These are phyloP conservation scores for Sarcodon aspratus DNA, from an alignment of 768 basidiomycete genomes.

Conservation along the genomic window DNA sequence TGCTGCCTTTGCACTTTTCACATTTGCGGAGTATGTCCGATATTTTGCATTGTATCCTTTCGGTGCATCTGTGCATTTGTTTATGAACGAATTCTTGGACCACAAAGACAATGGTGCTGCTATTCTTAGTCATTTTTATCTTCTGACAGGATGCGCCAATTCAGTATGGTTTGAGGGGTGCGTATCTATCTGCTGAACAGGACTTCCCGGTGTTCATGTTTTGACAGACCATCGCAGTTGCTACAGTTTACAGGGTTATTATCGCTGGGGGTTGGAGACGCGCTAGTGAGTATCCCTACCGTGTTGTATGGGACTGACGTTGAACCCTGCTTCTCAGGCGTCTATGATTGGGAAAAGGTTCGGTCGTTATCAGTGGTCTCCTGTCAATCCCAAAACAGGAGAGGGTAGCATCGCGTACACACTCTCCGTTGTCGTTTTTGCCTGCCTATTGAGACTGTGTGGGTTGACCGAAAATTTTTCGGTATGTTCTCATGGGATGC, in stretches of 20 bases:
- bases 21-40: constrained; percentile 93
- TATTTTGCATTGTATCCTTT: constrained; percentile 98
- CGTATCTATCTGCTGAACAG: constrained; percentile 17
- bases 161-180: constrained; percentile 94
- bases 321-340: constrained; percentile 39
- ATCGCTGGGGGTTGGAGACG: constrained; percentile 87
- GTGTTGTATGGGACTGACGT: background rate
- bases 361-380: constrained; percentile 77
- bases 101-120: constrained; percentile 91
- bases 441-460: constrained; percentile 57
- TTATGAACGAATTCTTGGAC: constrained; percentile 97
- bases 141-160: constrained; percentile 90
- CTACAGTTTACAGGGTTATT: constrained; percentile 78
- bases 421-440: constrained; percentile 53
- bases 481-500: constrained; percentile 32
- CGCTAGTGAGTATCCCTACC: constrained; percentile 46
- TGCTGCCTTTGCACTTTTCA: constrained; percentile 89
- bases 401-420: constrained; percentile 86
- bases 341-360: constrained; percentile 85
- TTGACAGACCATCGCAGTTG: constrained; percentile 32
- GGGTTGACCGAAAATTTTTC: constrained; percentile 69
- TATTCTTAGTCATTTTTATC: constrained; percentile 94
- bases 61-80: constrained; percentile 85
- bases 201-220: background rate
- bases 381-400: constrained; percentile 75